Evolutionary conservation across 805 yeast genomes (phyloP).

Genomic region (Lachancea nothofagi): DNA sequence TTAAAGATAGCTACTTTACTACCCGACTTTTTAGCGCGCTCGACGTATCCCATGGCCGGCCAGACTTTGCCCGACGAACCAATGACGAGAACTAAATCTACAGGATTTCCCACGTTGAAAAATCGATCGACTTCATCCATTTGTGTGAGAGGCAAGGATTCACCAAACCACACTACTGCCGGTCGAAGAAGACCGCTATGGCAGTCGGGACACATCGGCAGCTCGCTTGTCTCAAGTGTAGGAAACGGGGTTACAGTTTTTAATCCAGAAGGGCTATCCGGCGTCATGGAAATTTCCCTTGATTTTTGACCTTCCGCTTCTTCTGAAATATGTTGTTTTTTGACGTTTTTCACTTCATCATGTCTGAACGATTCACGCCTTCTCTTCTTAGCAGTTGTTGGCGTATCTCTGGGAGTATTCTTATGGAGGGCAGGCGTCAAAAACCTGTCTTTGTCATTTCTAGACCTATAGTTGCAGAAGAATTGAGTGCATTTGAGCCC

Average conservation of each 20-base stretch:
- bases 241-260: conserved; percentile 36
- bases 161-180: conserved; percentile 96
- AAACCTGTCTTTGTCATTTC: conserved; percentile 51
- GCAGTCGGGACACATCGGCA: conserved; percentile 79
- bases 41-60: conserved; percentile 92
- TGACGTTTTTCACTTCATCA: neutral
- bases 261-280: neutral
- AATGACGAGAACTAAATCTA: conserved; percentile 73
- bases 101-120: conserved; percentile 38
- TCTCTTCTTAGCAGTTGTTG: neutral
- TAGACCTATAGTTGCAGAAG: conserved; percentile 56
- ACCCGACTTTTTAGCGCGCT: conserved; percentile 62
- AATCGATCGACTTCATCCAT: conserved; percentile 69
- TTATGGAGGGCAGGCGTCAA: conserved; percentile 48
- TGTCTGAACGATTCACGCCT: neutral
- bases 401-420: conserved; percentile 17
- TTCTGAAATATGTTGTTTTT: neutral
- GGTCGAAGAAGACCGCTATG: conserved; percentile 66
- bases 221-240: conserved; percentile 42
- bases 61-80: conserved; percentile 84
- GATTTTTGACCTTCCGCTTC: conserved; percentile 7
- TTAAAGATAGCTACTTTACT: conserved; percentile 84
- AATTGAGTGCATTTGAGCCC: conserved; percentile 70
- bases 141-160: conserved; percentile 59
- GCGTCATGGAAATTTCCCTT: conserved; percentile 19